Conservation (phyloP, 805 yeast species). For the Yarrowia bubula region DNA sequence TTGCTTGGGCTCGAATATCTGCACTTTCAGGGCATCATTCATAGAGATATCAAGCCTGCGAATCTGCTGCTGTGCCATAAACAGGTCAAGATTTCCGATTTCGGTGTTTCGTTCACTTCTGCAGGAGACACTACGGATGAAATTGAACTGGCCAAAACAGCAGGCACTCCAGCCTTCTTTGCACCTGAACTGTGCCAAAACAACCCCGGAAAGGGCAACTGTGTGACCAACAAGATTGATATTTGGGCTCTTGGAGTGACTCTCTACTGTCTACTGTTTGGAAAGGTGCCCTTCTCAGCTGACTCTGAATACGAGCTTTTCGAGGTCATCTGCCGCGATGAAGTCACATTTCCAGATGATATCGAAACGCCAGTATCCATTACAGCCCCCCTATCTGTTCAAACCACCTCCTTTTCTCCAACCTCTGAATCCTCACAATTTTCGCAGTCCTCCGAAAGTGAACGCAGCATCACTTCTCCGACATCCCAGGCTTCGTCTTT, state of each 20-base stretch:
- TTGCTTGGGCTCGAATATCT: constrained; percentile 82
- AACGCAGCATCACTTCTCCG: constrained; percentile 4
- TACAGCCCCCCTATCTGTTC: background rate
- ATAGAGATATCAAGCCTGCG: constrained; percentile 93
- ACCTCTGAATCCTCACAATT: background rate
- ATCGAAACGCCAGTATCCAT: background rate
- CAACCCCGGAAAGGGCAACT: constrained; percentile 38
- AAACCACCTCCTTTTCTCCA: background rate
- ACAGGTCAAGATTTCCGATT: constrained; percentile 84
- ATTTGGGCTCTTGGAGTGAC: constrained; percentile 98
- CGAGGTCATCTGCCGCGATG: constrained; percentile 53
- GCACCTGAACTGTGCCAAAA: constrained; percentile 64
- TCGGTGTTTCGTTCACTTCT: constrained; percentile 79
- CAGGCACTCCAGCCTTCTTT: constrained; percentile 71
- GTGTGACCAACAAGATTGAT: constrained; percentile 79
- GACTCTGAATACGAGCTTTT: constrained; percentile 83
- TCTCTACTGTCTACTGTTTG: constrained; percentile 80
- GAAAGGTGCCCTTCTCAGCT: constrained; percentile 84
- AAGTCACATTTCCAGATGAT: background rate
- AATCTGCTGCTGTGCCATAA: constrained; percentile 69
- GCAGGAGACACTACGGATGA: constrained; percentile 56
- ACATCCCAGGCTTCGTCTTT: constrained; percentile 15
- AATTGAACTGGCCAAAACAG: constrained; percentile 68
- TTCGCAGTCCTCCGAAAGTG: constrained; percentile 8
- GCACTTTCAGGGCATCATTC: constrained; percentile 87